A percentile compares a stretch with the other conserved stretches of the same genome.
These are phyloP conservation scores for Neoarthrinium moseri DNA, from an alignment of 2,329 filamentous ascomycete genomes.

Conservation along the genomic window DNA sequence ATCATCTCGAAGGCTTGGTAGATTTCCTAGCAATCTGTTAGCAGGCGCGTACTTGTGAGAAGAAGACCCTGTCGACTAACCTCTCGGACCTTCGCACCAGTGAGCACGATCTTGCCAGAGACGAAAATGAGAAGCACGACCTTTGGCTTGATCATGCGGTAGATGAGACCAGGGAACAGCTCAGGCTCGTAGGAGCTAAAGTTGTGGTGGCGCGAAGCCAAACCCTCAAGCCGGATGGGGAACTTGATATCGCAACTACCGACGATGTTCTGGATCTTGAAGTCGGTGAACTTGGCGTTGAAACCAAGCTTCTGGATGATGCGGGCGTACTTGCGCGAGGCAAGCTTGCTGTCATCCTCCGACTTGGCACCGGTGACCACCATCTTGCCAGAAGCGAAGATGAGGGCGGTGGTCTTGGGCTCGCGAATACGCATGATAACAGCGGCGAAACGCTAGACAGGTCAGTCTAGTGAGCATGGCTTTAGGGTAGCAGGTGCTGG, in stretches of 20 bases:
- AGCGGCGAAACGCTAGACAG: conserved; percentile 84
- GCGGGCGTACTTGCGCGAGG: conserved; percentile 94
- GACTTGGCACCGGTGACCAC: conserved; percentile 98
- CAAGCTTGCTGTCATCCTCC: conserved; percentile 96
- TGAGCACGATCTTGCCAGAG: conserved; percentile 96
- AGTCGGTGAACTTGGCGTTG: conserved; percentile 99
- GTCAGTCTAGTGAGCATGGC: conserved; percentile 17
- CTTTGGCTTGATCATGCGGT: conserved; percentile 99
- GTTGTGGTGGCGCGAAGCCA: conserved; percentile 96
- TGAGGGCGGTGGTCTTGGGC: conserved; percentile 95
- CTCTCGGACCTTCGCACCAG: conserved; percentile 95
- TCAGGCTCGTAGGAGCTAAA: conserved; percentile 99
- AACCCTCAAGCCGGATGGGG: conserved; percentile 91
- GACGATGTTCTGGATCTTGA: conserved; percentile 99
- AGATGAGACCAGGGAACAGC: conserved; percentile 97
- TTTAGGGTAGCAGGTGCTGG: background rate
- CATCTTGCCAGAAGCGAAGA: conserved; percentile 99
- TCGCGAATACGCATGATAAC: conserved; percentile 99
- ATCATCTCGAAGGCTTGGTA: conserved; percentile 97
- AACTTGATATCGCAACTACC: conserved; percentile 99
- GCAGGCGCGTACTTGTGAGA: background rate
- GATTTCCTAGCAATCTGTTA: conserved; percentile 62
- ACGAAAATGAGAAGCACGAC: conserved; percentile 98
- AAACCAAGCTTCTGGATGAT: conserved; percentile 99
- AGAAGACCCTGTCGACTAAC: background rate